A percentile compares a stretch with the other conserved stretches of the same genome.
Evolutionary conservation across 345 rosid genomes (phyloP).

Genomic region (Rubroshorea leprosula): DNA sequence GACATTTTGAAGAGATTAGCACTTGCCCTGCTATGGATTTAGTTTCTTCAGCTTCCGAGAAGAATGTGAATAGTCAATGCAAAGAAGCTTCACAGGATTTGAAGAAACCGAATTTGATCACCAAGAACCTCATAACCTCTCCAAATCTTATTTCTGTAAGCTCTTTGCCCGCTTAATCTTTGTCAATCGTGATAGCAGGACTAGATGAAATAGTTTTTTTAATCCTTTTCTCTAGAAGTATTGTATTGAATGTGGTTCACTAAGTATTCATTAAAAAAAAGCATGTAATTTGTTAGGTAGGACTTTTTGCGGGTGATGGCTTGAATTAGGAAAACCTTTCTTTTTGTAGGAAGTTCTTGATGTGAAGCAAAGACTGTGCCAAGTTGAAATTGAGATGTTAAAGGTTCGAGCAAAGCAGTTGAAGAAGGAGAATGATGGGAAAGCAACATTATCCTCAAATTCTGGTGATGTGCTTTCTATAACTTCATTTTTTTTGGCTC

Average conservation of each 20-base stretch:
- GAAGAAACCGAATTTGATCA: conserved; percentile 16
- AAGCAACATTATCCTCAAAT: not conserved
- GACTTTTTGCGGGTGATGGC: too few relatives aligned
- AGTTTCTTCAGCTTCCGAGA: conserved; percentile 15
- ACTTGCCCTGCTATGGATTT: conserved; percentile 11
- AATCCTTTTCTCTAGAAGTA: too few relatives aligned
- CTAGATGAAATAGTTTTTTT: too few relatives aligned
- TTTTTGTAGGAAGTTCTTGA: conserved; percentile 24
- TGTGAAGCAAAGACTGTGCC: conserved; percentile 33
- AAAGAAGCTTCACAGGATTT: conserved; percentile 17
- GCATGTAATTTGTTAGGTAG: too few relatives aligned
- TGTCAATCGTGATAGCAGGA: too few relatives aligned
- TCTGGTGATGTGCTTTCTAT: too few relatives aligned
- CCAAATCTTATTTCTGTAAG: conserved; percentile 24
- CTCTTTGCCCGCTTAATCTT: not conserved
- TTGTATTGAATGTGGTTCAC: too few relatives aligned
- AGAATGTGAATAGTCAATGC: conserved; percentile 12
- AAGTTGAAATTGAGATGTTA: conserved; percentile 22
- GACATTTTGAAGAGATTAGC: conserved; percentile 23
- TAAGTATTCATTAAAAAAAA: too few relatives aligned
- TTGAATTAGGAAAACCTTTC: not conserved
- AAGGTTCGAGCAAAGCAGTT: conserved; percentile 23
- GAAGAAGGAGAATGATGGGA: conserved; percentile 23
- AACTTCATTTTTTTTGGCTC: too few relatives aligned
- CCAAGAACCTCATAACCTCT: conserved; percentile 7